Conservation (phyloP, 164 flowering plant species). For the Vitis riparia region DNA sequence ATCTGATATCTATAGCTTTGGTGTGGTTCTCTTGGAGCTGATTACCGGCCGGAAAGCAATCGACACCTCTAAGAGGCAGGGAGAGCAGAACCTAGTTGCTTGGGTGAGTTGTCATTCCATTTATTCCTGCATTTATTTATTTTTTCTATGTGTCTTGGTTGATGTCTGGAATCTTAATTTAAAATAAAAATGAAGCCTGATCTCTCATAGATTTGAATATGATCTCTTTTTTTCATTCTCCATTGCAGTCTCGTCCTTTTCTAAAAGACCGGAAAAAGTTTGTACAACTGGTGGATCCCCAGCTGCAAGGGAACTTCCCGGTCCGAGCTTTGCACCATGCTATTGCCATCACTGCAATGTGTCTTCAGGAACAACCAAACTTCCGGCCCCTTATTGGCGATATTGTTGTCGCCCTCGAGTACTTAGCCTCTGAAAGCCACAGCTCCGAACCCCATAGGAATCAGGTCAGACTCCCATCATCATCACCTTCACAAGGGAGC, state of each 20-base stretch:
- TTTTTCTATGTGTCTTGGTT: background rate
- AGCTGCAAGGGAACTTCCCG: slow-evolving; percentile 53
- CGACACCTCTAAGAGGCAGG: slow-evolving; percentile 41
- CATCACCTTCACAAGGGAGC: slow-evolving; percentile 21
- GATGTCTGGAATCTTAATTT: no score
- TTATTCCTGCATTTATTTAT: background rate
- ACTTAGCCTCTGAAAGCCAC: slow-evolving; percentile 50
- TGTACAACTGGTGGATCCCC: slow-evolving; percentile 61
- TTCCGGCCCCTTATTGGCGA: slow-evolving; percentile 70
- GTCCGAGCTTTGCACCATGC: slow-evolving; percentile 60
- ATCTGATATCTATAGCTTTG: slow-evolving; percentile 86
- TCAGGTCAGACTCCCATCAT: slow-evolving; percentile 11
- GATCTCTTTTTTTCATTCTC: slow-evolving; percentile 3
- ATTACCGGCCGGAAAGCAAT: slow-evolving; percentile 72
- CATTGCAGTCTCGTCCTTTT: slow-evolving; percentile 61
- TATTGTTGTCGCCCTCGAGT: slow-evolving; percentile 73
- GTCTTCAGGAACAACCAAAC: slow-evolving; percentile 72
- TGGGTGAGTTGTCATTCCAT: slow-evolving; percentile 55
- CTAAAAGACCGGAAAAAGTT: slow-evolving; percentile 61
- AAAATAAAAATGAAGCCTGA: no score
- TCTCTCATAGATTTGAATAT: background rate
- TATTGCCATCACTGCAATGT: slow-evolving; percentile 72
- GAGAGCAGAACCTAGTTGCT: slow-evolving; percentile 61
- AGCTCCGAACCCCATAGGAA: slow-evolving; percentile 21
- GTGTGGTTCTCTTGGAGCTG: slow-evolving; percentile 76